phyloP scores from a whole-genome alignment of 192 early-diverging fungal genomes.

The Entomortierella parvispora region DNA sequence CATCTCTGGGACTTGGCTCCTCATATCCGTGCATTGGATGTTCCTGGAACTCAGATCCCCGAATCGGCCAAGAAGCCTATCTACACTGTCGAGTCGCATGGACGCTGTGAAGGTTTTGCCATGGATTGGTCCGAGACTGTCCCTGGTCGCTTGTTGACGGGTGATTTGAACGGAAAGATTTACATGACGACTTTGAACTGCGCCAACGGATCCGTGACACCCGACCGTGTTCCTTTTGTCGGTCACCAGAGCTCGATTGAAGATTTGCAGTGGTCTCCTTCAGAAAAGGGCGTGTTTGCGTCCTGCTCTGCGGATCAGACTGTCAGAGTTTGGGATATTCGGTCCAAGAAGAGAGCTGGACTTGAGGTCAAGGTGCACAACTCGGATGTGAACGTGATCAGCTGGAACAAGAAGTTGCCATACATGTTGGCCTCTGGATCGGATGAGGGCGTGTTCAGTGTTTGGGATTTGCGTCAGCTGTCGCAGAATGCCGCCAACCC shows the following conservation, averaged over 20 bases:
- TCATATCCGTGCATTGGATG: constrained; percentile 80
- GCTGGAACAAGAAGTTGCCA: constrained; percentile 89
- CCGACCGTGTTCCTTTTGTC: constrained; percentile 78
- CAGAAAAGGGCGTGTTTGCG: constrained; percentile 91
- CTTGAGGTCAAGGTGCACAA: constrained; percentile 84
- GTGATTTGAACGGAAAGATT: constrained; percentile 84
- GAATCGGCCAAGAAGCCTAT: constrained; percentile 74
- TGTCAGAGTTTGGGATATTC: constrained; percentile 94
- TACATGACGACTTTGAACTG: constrained; percentile 81
- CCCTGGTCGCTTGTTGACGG: constrained; percentile 81
- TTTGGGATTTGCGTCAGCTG: constrained; percentile 93
- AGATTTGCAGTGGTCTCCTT: constrained; percentile 97
- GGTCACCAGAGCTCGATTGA: constrained; percentile 92
- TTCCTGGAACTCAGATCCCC: constrained; percentile 75
- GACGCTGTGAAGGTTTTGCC: constrained; percentile 90
- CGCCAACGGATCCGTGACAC: constrained; percentile 68
- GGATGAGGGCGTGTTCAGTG: constrained; percentile 92
- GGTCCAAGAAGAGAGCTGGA: constrained; percentile 79
- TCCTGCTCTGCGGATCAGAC: constrained; percentile 92
- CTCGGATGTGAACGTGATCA: constrained; percentile 96
- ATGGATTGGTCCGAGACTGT: constrained; percentile 91
- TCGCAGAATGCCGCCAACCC: constrained; percentile 54
- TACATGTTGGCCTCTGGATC: constrained; percentile 93
- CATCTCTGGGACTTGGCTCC: constrained; percentile 90
- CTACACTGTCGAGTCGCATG: constrained; percentile 85